Evolutionary conservation across 1,284 basidiomycete genomes (phyloP), one percentile per base, ranked within the genome.

Genomic region (Neonothopanus nambi): DNA sequence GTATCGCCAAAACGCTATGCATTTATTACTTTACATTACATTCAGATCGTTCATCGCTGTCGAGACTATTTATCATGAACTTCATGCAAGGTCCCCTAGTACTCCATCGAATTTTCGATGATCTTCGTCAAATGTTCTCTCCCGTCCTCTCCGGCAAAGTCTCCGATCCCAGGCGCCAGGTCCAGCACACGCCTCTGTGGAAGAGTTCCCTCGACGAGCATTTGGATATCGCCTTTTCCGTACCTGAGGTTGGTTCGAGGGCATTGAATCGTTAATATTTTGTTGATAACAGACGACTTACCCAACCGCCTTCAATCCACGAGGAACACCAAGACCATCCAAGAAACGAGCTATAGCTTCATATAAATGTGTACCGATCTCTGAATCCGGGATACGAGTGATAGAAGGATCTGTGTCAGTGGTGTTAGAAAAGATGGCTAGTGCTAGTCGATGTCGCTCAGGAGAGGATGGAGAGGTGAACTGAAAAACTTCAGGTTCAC

Each of bases 381-480:
- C 92, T 15, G 74, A 76, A 70, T 98, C 94, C 0, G 90, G 83
- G 48, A 98, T 84, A 36, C 83, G 80, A 11, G 79, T 75, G 59
- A 94, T 84, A 13, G 85, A 83, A 20, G 86, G 79, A 63, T 91
- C 89, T 23, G 82, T 76, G 17, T 78, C 66, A 7, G 80, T 81
- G 1, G 84, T 85, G 52, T 78, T 74, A 46, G 79, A 82, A 76
- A 98, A 98, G 63, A 97, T 86, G 0, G 88, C 85, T 9, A 95
- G 82, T 1, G 89, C 92, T 68, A 93, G 87, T 42, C 95, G 87
- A 71, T 98, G 95, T 48, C 95, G 87, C 54, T 89, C 84, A 2
- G 95, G 94, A 0, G 91, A 86, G 2, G 93, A 95, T 5, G 95
- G 93, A 0, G 95, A 87, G 4, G 95, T 97, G 72, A 95, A 97